Evolutionary conservation across 2,329 filamentous ascomycete species (phyloP).

Genomic region (Hypomyces rosellus): DNA sequence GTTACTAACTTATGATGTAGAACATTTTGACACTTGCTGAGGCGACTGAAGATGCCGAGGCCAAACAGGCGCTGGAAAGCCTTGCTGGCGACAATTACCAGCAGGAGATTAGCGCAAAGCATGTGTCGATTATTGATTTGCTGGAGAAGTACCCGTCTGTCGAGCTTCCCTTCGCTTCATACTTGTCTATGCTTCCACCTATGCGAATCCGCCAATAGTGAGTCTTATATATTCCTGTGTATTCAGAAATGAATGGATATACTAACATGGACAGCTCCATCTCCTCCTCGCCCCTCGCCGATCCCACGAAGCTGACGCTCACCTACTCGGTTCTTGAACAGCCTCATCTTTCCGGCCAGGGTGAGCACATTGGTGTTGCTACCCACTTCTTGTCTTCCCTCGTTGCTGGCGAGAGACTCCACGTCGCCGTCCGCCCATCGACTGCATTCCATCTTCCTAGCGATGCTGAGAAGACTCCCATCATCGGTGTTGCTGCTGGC

Average conservation of each 20-base stretch:
- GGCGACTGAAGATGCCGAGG: slow-evolving; percentile 40
- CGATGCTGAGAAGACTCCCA: slow-evolving; percentile 38
- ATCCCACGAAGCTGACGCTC: slow-evolving; percentile 52
- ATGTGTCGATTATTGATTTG: slow-evolving; percentile 60
- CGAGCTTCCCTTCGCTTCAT: slow-evolving; percentile 57
- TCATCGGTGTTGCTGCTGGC: slow-evolving; percentile 47
- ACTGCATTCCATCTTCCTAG: slow-evolving; percentile 43
- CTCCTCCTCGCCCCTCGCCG: slow-evolving; percentile 62
- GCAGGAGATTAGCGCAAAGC: slow-evolving; percentile 46
- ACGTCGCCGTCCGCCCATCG: slow-evolving; percentile 43
- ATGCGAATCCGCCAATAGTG: slow-evolving; percentile 72
- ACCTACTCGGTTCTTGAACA: slow-evolving; percentile 62
- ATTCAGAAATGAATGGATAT: too few species aligned
- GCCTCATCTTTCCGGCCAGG: slow-evolving; percentile 44
- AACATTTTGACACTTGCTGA: slow-evolving; percentile 40
- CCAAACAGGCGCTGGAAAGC: slow-evolving; percentile 36
- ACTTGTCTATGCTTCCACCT: slow-evolving; percentile 65
- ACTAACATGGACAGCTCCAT: slow-evolving; percentile 46
- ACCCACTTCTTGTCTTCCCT: slow-evolving; percentile 53
- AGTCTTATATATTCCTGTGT: slow-evolving; percentile 7
- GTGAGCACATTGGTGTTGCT: slow-evolving; percentile 52
- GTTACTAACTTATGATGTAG: slow-evolving; percentile 16
- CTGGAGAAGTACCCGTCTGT: slow-evolving; percentile 57
- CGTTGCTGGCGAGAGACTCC: slow-evolving; percentile 35
- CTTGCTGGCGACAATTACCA: slow-evolving; percentile 44